A percentile compares a stretch with the other conserved stretches of the same genome.
These are phyloP conservation scores for Porpolomopsis calyptriformis DNA, from an alignment of 768 basidiomycete genomes.

Conservation along the genomic window DNA sequence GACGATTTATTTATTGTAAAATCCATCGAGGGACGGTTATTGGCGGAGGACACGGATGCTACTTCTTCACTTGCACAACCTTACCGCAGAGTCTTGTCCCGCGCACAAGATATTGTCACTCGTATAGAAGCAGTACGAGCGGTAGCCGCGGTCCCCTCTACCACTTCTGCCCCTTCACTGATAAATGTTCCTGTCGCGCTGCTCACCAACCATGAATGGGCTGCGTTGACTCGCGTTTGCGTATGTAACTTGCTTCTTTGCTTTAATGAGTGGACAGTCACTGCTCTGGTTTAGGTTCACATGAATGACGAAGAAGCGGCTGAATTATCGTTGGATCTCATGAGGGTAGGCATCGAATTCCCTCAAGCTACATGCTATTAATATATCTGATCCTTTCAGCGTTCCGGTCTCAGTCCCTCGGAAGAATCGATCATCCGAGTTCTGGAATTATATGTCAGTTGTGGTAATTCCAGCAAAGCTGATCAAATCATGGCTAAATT, in stretches of 20 bases:
- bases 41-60: conserved; percentile 5
- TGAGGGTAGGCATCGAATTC: conserved; percentile 30
- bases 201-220: conserved; percentile 42
- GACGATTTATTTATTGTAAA: conserved; percentile 27
- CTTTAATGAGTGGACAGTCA: background rate
- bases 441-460: conserved; percentile 38
- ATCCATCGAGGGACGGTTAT: conserved; percentile 25
- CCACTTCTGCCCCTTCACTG: conserved; percentile 10
- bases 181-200: conserved; percentile 32
- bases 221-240: conserved; percentile 40
- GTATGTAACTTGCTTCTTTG: conserved; percentile 25
- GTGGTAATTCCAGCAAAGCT: conserved; percentile 33
- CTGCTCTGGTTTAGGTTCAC: conserved; percentile 29
- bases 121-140: conserved; percentile 1
- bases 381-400: conserved; percentile 21
- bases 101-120: background rate
- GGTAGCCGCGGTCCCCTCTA: conserved; percentile 5
- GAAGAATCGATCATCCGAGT: conserved; percentile 36
- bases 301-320: conserved; percentile 38
- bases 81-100: background rate
- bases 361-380: background rate
- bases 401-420: conserved; percentile 30
- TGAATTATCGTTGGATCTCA: conserved; percentile 40
- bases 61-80: background rate
- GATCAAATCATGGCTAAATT: conserved; percentile 37